phyloP scores from a whole-genome alignment of 768 basidiomycete species.

The Holtermanniella nyarrowii region DNA sequence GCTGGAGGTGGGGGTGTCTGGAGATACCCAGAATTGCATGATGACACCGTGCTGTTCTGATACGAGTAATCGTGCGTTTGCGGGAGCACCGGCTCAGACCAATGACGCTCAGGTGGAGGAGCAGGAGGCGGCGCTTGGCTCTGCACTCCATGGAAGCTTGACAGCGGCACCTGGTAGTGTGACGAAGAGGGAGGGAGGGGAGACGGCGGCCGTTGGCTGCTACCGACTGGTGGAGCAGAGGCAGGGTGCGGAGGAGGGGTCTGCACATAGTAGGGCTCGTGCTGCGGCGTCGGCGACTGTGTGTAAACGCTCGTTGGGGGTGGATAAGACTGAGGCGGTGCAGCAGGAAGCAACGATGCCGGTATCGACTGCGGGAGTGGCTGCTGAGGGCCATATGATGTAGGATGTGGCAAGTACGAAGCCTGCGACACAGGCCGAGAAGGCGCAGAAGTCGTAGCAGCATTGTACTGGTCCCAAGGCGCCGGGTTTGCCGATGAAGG shows the following conservation, averaged over 20 bases:
- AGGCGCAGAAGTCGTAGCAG: neutral
- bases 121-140: neutral
- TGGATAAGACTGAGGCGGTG: constrained; percentile 5
- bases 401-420: neutral
- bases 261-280: constrained; percentile 11
- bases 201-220: constrained; percentile 8
- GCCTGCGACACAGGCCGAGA: neutral
- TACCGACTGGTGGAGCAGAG: constrained; percentile 21
- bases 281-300: constrained; percentile 4
- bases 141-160: neutral
- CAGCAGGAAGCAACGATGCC: constrained; percentile 11
- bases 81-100: neutral
- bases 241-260: constrained; percentile 15
- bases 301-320: constrained; percentile 9
- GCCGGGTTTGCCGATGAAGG: neutral
- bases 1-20: constrained; percentile 1
- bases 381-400: neutral
- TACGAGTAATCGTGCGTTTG: neutral
- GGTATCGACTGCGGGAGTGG: constrained; percentile 5
- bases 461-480: neutral
- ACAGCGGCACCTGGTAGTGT: neutral
- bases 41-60: neutral
- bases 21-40: neutral
- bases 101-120: neutral
- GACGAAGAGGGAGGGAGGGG: constrained; percentile 20